A percentile compares a stretch with the other conserved stretches of the same genome.
Evolutionary conservation across 2,329 filamentous ascomycete species (phyloP).

Genomic region (Penicillium sp.): DNA sequence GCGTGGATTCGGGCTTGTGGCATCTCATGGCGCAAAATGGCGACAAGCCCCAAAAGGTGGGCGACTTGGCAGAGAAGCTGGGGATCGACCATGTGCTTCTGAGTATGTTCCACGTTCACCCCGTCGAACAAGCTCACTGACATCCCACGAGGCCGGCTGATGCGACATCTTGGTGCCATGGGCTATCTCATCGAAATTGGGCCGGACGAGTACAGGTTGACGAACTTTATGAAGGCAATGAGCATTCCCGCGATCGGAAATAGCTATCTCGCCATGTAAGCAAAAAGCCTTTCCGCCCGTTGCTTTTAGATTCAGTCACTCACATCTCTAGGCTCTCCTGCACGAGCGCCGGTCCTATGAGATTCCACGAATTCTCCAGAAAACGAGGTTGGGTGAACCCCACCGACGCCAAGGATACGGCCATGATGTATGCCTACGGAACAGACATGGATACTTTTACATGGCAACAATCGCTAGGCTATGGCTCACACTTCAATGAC

Average conservation of each 20-base stretch:
- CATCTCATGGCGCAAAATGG: conserved; percentile 5
- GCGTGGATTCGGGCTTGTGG: conserved; percentile 5
- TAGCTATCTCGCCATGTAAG: conserved; percentile 22
- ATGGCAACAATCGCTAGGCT: background rate
- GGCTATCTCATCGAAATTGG: conserved; percentile 30
- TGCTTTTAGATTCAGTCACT: background rate
- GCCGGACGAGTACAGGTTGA: conserved; percentile 28
- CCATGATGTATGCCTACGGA: conserved; percentile 8
- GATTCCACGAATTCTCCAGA: conserved; percentile 8
- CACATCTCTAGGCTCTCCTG: background rate
- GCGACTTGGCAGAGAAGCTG: conserved; percentile 1
- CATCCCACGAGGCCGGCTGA: conserved; percentile 20
- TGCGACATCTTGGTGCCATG: conserved; percentile 34
- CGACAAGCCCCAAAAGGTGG: conserved; percentile 4
- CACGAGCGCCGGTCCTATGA: conserved; percentile 2
- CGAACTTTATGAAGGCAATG: conserved; percentile 28
- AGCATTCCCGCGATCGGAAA: conserved; percentile 12
- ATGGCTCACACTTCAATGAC: conserved; percentile 22
- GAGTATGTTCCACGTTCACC: conserved; percentile 8
- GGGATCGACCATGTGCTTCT: conserved; percentile 13
- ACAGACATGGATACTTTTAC: conserved; percentile 1
- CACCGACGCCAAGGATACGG: conserved; percentile 1
- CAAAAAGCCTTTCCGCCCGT: background rate
- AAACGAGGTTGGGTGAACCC: conserved; percentile 7
- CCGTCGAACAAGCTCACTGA: background rate